phyloP scores from a whole-genome alignment of 331 rosid genomes.

The Cydonia oblonga region DNA sequence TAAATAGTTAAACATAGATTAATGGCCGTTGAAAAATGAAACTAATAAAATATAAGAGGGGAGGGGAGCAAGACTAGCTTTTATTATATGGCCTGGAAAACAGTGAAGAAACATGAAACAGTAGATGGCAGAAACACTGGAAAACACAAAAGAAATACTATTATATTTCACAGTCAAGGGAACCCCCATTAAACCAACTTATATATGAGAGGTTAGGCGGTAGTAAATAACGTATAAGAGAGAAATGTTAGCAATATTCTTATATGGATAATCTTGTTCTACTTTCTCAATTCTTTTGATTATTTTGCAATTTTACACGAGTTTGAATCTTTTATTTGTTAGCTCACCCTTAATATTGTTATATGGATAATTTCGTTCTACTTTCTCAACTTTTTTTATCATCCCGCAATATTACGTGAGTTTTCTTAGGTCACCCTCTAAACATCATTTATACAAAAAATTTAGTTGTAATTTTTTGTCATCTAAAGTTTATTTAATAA shows the following conservation, averaged over 20 bases:
- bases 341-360: fast-evolving
- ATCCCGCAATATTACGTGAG: fast-evolving
- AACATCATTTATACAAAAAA: too few species aligned
- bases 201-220: too few species aligned
- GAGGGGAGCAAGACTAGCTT: neutral
- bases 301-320: too few species aligned
- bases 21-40: neutral
- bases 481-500: too few species aligned
- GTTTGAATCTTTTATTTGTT: too few species aligned
- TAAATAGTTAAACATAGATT: neutral
- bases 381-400: too few species aligned
- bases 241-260: neutral
- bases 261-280: neutral
- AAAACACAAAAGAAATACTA: neutral
- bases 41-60: neutral
- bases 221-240: too few species aligned
- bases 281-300: too few species aligned
- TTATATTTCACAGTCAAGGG: neutral
- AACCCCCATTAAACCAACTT: neutral
- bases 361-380: too few species aligned
- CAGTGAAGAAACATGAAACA: neutral
- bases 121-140: neutral
- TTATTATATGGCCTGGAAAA: neutral
- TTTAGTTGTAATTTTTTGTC: too few species aligned
- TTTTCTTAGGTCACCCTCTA: neutral